A percentile compares a stretch with the other conserved stretches of the same genome.
phyloP scores from a whole-genome alignment of 2,329 filamentous ascomycete genomes.

The Cladophialophora psammophila region DNA sequence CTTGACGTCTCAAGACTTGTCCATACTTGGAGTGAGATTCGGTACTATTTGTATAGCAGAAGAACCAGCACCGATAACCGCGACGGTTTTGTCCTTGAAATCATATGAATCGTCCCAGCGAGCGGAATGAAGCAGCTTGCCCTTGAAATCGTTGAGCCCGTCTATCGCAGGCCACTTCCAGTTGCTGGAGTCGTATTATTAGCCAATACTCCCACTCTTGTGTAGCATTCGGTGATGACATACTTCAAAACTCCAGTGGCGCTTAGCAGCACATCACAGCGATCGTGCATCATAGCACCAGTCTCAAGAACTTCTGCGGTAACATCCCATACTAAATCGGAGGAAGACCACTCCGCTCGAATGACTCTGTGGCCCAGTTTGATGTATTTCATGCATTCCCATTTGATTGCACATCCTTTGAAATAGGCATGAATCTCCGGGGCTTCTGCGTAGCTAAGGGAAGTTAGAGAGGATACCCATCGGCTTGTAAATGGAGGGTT shows the following conservation, averaged over 20 bases:
- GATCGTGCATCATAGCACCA: constrained; percentile 25
- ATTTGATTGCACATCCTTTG: constrained; percentile 30
- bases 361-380: constrained; percentile 64
- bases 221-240: not conserved
- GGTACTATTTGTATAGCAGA: constrained; percentile 45
- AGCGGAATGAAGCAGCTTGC: constrained; percentile 45
- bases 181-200: constrained; percentile 47
- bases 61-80: constrained; percentile 41
- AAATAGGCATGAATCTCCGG: constrained; percentile 34
- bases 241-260: constrained; percentile 49
- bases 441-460: too few relatives aligned
- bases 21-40: constrained; percentile 39
- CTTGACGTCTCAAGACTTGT: not conserved
- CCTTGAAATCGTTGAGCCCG: constrained; percentile 47
- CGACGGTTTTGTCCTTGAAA: constrained; percentile 39
- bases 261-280: constrained; percentile 42
- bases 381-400: constrained; percentile 60
- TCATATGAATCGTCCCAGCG: constrained; percentile 44
- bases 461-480: too few relatives aligned
- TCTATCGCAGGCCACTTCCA: constrained; percentile 45
- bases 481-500: not conserved
- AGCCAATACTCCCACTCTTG: constrained; percentile 52
- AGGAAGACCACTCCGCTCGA: constrained; percentile 62
- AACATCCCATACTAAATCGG: constrained; percentile 39
- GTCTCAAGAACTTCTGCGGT: constrained; percentile 29